phyloP scores from a whole-genome alignment of 345 rosid genomes.

The Arabis hirsuta region DNA sequence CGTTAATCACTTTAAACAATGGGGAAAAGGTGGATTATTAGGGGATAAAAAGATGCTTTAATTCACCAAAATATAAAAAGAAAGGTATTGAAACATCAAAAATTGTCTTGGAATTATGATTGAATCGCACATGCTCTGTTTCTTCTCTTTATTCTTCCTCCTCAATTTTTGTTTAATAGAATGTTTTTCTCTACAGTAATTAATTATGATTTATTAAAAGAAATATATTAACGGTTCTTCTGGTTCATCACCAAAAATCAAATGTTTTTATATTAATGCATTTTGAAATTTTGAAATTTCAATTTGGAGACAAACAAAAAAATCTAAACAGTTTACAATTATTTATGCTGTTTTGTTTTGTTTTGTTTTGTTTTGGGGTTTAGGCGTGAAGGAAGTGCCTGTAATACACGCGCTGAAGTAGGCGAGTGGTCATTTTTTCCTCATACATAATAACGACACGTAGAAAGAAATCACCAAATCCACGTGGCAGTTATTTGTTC shows the following conservation, averaged over 20 bases:
- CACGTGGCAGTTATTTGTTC: conserved; percentile 10
- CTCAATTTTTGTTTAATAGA: conserved; percentile 17
- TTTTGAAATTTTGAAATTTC: not conserved
- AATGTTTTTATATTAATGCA: conserved; percentile 2
- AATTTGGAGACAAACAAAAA: not conserved
- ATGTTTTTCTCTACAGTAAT: conserved; percentile 12
- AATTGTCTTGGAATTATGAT: conserved; percentile 39
- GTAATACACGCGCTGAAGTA: conserved; percentile 11
- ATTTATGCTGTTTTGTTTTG: not conserved
- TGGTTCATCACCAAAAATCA: conserved; percentile 9
- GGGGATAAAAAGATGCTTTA: conserved; percentile 41
- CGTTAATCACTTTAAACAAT: conserved; percentile 1
- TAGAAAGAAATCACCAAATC: not conserved
- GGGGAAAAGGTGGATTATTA: conserved; percentile 31
- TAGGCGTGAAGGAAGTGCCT: not conserved
- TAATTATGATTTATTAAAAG: not conserved
- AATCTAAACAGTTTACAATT: not conserved
- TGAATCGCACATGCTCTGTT: conserved; percentile 46
- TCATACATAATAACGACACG: not conserved
- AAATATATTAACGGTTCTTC: not conserved
- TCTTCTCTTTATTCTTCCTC: conserved; percentile 39
- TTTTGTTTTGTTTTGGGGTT: not conserved
- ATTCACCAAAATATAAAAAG: conserved; percentile 20
- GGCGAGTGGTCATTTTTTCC: conserved; percentile 13
- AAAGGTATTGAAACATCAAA: conserved; percentile 37